Evolutionary conservation across 192 early-diverging fungal species (phyloP), one percentile per base, ranked within the genome.

Genomic region (Coemansia sp.): DNA sequence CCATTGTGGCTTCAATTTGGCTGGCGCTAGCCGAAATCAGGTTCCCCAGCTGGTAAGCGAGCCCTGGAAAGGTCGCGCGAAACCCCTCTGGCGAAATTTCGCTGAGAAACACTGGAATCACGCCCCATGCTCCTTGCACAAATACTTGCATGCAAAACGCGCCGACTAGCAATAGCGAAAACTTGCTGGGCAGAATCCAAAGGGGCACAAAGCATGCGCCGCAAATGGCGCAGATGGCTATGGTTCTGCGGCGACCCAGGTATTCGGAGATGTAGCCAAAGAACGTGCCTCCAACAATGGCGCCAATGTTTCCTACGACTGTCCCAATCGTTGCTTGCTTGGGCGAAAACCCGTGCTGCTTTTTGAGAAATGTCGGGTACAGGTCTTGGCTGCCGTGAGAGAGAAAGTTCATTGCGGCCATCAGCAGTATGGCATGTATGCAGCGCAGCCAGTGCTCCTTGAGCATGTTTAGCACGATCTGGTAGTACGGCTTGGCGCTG

Each of bases 11-110:
- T 39, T 83, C 84, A 39, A 84, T 82, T 55, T 82, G 77, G 23
- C 80, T 81, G 23, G 78, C 69, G 15, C 79, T 77, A 9, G 83
- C 72, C 1, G 70, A 53, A 39, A 89, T 80, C 53, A 90, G 63
- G 52, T 86, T 90, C 23, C 87, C 88, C 14, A 86, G 68, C 72
- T 90, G 86, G 63, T 88, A 89, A 3, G 85, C 56, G n/a, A 90
- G 65, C 15, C 88, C 87, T 8, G 86, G 85, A 46, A 90, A 83
- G 2, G 83, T 78, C 11, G 81, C 81, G 8, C 88, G 82, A 59
- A 88, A 80, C 13, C 65, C 69, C 27, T 80, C 68, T 19, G 88
- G 88, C 32, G 85, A 82, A 26, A 90, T 61, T 42, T 90, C 88
- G 60, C 71, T 80, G 0, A 90, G 65, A 60, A 87, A 83, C 7